A percentile compares a stretch with the other conserved stretches of the same genome.
Conservation (phyloP, 2,329 filamentous ascomycete genomes). For the Aspergillus sp. region DNA sequence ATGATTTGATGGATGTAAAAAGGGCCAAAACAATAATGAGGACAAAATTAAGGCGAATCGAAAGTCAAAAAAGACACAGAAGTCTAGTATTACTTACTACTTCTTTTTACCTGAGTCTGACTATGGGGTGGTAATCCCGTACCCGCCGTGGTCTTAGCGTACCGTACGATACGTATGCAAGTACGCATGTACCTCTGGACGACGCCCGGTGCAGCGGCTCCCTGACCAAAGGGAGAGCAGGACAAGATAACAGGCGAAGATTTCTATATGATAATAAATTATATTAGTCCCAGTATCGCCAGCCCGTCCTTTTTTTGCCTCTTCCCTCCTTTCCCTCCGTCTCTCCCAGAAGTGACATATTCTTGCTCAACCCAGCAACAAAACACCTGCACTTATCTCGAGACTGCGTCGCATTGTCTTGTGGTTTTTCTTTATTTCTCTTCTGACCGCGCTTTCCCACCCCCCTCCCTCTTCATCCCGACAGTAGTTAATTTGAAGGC, state of each 20-base stretch:
- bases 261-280: constrained; percentile 21
- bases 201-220: constrained; percentile 22
- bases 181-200: constrained; percentile 18
- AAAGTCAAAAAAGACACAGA: not conserved
- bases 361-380: not conserved
- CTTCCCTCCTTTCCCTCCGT: constrained; percentile 5
- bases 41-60: constrained; percentile 3
- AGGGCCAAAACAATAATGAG: not conserved
- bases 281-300: constrained; percentile 16
- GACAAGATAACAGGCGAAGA: constrained; percentile 19
- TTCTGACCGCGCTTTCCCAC: not conserved
- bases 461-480: not conserved
- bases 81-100: too few species aligned
- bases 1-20: constrained; percentile 3
- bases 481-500: not conserved
- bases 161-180: constrained; percentile 20
- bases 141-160: constrained; percentile 17
- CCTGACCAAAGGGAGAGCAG: constrained; percentile 19
- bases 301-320: constrained; percentile 11
- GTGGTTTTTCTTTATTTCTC: not conserved
- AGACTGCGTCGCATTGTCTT: not conserved
- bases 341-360: not conserved
- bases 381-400: constrained; percentile 2
- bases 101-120: not conserved
- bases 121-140: constrained; percentile 12